Percentiles rank a stretch among this genome's conserved stretches.
Conservation (phyloP, 352 stramenopile genomes). For the Thraustochytrium striatum region DNA sequence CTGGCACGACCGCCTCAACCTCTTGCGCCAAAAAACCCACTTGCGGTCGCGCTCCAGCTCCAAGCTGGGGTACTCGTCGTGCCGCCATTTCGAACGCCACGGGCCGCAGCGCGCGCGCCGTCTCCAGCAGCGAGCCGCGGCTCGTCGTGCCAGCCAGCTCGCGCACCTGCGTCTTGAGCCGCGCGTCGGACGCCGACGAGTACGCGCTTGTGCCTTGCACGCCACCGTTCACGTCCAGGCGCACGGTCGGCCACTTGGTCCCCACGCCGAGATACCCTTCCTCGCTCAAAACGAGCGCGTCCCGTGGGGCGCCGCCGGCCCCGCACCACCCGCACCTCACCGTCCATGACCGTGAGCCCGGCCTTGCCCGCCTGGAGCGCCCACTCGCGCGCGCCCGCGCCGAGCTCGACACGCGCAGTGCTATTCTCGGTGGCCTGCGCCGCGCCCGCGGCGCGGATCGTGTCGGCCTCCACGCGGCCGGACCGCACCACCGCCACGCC, state of each 20-base stretch:
- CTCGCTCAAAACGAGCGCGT: conserved; percentile 11
- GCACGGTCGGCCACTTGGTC: conserved; percentile 31
- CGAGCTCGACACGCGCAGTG: neutral
- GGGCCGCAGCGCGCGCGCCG: conserved; percentile 28
- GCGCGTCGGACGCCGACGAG: conserved; percentile 48
- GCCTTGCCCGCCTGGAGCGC: neutral
- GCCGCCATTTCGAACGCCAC: conserved; percentile 49
- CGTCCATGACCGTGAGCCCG: conserved; percentile 3
- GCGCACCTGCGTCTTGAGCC: conserved; percentile 48
- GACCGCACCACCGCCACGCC: neutral
- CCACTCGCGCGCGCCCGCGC: neutral
- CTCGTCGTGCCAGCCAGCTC: neutral
- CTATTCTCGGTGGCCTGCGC: neutral
- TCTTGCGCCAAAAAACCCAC: conserved; percentile 55
- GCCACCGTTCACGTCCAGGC: conserved; percentile 45
- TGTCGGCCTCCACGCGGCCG: neutral
- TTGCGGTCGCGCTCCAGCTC: conserved; percentile 43
- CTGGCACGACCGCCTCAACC: conserved; percentile 47
- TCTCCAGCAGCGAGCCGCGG: neutral
- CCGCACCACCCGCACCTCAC: neutral
- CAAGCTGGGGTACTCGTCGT: conserved; percentile 34
- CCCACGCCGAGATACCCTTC: conserved; percentile 39
- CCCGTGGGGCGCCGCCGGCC: neutral
- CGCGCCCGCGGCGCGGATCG: neutral
- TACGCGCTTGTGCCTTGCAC: conserved; percentile 46